Percentiles rank a stretch among this genome's conserved stretches.
Conservation (phyloP, 1,139 yeast species). For the Keqinozyma sinolaborantium region DNA sequence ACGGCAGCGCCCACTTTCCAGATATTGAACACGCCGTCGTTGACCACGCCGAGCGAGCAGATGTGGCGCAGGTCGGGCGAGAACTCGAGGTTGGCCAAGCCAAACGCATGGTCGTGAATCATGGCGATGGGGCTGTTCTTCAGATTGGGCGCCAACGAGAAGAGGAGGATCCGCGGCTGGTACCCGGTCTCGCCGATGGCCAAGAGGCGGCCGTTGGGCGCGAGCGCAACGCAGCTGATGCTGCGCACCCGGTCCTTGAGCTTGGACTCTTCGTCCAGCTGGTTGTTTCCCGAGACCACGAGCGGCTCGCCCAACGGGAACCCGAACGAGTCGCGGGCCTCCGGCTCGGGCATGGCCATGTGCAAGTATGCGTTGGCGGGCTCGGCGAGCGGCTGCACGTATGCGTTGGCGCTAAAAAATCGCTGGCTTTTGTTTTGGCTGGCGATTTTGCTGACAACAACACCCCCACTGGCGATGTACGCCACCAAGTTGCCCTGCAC, state of each 20-base stretch:
- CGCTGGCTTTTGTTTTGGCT: constrained; percentile 28
- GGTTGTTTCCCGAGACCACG: constrained; percentile 14
- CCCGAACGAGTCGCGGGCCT: constrained; percentile 30
- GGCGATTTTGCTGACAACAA: constrained; percentile 43
- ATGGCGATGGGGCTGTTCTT: constrained; percentile 45
- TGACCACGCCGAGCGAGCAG: constrained; percentile 58
- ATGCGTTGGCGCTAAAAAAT: constrained; percentile 49
- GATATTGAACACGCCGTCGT: constrained; percentile 62
- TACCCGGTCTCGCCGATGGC: constrained; percentile 72
- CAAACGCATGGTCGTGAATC: constrained; percentile 62
- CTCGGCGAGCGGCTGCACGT: constrained; percentile 4
- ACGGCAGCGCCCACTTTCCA: constrained; percentile 41
- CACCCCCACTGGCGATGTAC: constrained; percentile 69
- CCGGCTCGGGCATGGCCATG: constrained; percentile 15
- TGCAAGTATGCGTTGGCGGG: constrained; percentile 31
- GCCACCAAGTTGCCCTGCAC: constrained; percentile 44
- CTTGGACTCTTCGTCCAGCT: constrained; percentile 14
- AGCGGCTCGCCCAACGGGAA: constrained; percentile 28
- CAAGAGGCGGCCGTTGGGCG: constrained; percentile 48
- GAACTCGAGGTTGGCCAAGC: constrained; percentile 52
- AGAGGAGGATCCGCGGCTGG: constrained; percentile 59
- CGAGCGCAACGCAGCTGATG: constrained; percentile 52
- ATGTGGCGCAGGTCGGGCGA: constrained; percentile 53
- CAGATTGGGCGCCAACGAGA: constrained; percentile 52
- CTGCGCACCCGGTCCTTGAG: constrained; percentile 47